These are phyloP conservation scores for Pisolithus marmoratus DNA, from an alignment of 768 basidiomycete genomes.

Conservation along the genomic window DNA sequence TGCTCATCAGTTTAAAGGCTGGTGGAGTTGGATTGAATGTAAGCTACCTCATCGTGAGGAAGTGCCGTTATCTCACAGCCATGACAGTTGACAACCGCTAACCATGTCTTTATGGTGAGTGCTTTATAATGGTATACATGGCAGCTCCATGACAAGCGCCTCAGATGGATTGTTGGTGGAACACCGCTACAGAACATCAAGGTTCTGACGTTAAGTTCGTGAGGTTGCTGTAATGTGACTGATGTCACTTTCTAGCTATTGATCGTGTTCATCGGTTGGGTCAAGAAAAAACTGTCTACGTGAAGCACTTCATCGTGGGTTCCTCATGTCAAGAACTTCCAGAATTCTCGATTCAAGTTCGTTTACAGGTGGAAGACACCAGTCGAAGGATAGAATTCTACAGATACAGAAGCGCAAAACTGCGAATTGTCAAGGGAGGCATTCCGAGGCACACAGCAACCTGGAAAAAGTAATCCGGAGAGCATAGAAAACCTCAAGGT, in stretches of 20 bases:
- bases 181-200: constrained; percentile 77
- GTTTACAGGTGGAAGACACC: constrained; percentile 55
- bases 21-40: constrained; percentile 91
- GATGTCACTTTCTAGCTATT: constrained; percentile 48
- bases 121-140: background rate
- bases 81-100: constrained; percentile 65
- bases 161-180: constrained; percentile 95
- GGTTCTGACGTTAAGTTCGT: constrained; percentile 32
- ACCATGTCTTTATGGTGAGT: constrained; percentile 80
- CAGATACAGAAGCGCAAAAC: constrained; percentile 84
- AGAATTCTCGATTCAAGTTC: background rate
- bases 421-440: constrained; percentile 82
- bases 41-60: constrained; percentile 16
- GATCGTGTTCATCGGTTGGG: constrained; percentile 85
- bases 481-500: constrained; percentile 72
- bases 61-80: constrained; percentile 1
- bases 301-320: constrained; percentile 78
- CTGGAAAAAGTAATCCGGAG: constrained; percentile 51
- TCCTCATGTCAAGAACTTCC: background rate
- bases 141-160: constrained; percentile 4
- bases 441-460: constrained; percentile 51
- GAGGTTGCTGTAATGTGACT: background rate
- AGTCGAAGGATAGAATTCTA: constrained; percentile 76
- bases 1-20: constrained; percentile 80
- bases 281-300: constrained; percentile 75